Conservation (phyloP, 495 filamentous ascomycete species). For the Saxophila tyrrhenica region DNA sequence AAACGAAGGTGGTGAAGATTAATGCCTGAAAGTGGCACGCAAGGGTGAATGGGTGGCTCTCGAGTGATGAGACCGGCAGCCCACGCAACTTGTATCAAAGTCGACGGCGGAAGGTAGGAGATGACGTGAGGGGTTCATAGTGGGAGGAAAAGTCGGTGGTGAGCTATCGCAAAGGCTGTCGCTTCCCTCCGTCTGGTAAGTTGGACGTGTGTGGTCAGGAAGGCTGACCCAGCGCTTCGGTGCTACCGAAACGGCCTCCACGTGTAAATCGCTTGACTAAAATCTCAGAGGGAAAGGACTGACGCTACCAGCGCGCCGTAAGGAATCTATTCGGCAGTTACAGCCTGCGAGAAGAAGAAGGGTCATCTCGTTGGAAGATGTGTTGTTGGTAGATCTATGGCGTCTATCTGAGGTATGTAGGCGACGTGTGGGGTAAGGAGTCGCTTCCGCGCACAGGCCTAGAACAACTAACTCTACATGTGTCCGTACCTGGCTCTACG, state of each 20-base stretch:
- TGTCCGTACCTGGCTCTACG: no score
- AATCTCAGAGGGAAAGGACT: background rate
- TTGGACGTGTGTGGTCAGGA: no score
- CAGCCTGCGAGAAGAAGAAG: no score
- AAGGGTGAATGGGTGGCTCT: background rate
- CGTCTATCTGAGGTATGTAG: no score
- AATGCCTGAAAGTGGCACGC: background rate
- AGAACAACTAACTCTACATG: no score
- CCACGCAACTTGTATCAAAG: background rate
- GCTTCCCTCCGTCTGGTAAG: background rate
- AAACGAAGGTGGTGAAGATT: background rate
- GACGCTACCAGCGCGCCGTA: background rate
- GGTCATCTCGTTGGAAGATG: no score
- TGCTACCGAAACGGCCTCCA: background rate
- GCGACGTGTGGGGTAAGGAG: no score
- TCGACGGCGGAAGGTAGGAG: background rate
- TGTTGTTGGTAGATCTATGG: no score
- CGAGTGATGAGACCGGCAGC: background rate
- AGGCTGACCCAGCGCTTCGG: background rate
- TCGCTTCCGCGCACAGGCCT: no score
- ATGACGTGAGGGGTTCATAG: background rate
- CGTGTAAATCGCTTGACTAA: background rate
- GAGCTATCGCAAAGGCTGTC: background rate
- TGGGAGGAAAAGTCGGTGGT: background rate
- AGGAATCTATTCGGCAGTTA: background rate